Base-by-base conservation (phyloP, 257 asterid species). In the Lantana camara region DNA sequence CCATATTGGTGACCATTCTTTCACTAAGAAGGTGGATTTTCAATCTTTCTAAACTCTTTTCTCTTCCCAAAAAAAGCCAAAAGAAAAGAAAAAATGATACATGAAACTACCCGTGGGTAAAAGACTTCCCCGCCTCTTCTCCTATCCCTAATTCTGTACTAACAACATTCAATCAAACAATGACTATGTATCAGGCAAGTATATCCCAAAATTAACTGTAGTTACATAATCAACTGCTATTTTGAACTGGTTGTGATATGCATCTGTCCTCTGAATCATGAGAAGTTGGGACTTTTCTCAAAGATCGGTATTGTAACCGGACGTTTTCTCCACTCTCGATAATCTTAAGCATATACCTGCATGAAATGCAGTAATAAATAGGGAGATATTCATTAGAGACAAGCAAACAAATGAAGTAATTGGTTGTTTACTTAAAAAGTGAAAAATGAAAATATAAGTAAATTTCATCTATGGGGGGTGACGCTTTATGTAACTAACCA, bases 301-400 rank as follows among this genome's bases (percentile, higher is more conserved):
- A 82, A 55, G 97, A 90, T 54, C 97, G 97, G 67, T 93, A 90
- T 40, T 93, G 99, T 58, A 93, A 55, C 55, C 99, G 88, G 13
- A 93, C 85, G 63, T 80, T 87, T 78, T 90, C 99, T 55, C 96
- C 97, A 27, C 89, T 90, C 57, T 76, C 99, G 48, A 84, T 64
- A 49, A 83, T 82, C 80, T 77, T 88, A 46, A 93, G 99, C 82
- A 90, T 80, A 76, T 93, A 93, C 99, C 94, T 84, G 77, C 63
- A 75, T 45, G 20, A 68, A 48, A 50, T 32, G 68, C 48, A 59
- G 72, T 4, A 17, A 10, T 9, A 50, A 54, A 40, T 61, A 56
- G 46, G 37, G 4, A 66, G 3, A 3, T 3, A 12, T 42, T 42
- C n/a, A 12, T 42, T 7, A 42, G 6, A 42, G n/a, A 42, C 16